phyloP scores from a whole-genome alignment of 495 filamentous ascomycete species.

The Aspergillus homomorphus region DNA sequence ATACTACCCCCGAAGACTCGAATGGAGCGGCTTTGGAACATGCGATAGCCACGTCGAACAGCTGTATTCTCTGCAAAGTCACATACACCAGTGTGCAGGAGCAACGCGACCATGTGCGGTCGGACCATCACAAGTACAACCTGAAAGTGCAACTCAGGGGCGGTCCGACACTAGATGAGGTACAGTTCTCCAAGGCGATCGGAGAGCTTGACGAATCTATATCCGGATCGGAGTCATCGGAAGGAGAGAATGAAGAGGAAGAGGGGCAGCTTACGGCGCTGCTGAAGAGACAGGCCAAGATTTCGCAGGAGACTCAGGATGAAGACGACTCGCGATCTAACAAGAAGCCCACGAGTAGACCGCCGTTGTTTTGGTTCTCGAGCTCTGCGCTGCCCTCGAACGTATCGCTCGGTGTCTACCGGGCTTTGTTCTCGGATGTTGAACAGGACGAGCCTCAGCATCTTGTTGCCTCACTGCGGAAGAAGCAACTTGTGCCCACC shows the following conservation, averaged over 20 bases:
- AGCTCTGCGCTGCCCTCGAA: slow-evolving; percentile 71
- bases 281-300: slow-evolving; percentile 77
- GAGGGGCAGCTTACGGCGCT: slow-evolving; percentile 64
- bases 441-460: slow-evolving; percentile 62
- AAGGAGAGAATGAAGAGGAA: slow-evolving; percentile 53
- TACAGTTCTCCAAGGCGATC: slow-evolving; percentile 79
- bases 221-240: slow-evolving; percentile 70
- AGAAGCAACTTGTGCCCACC: slow-evolving; percentile 69
- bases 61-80: slow-evolving; percentile 77
- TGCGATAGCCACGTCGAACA: slow-evolving; percentile 59
- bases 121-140: slow-evolving; percentile 94
- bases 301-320: slow-evolving; percentile 54
- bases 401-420: slow-evolving; percentile 79
- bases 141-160: slow-evolving; percentile 83
- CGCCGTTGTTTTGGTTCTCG: slow-evolving; percentile 82
- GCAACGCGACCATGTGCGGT: slow-evolving; percentile 79
- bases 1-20: slow-evolving; percentile 17
- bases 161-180: slow-evolving; percentile 62
- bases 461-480: slow-evolving; percentile 63
- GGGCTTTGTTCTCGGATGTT: slow-evolving; percentile 69
- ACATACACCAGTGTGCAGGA: slow-evolving; percentile 69
- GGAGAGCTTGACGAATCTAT: slow-evolving; percentile 85
- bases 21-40: slow-evolving; percentile 38
- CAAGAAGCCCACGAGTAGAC: slow-evolving; percentile 59
- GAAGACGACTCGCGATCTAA: slow-evolving; percentile 45